phyloP scores from a whole-genome alignment of 1,139 yeast genomes.

The Zygoascus sp. region DNA sequence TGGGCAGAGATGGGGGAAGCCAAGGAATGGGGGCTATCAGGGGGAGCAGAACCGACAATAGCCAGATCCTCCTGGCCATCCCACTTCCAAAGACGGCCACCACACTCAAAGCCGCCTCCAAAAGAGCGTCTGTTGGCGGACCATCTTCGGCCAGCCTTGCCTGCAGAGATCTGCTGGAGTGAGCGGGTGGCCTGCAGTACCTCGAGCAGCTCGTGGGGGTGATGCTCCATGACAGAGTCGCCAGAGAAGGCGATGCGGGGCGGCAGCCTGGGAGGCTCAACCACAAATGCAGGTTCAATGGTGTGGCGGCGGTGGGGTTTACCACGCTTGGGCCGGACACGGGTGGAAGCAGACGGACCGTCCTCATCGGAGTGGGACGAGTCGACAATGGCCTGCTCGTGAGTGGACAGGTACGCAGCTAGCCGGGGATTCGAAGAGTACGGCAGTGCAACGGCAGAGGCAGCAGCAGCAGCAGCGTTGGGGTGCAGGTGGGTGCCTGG shows the following conservation, averaged over 20 bases:
- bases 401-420: not conserved
- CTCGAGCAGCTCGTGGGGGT: constrained; percentile 35
- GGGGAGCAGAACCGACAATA: constrained; percentile 19
- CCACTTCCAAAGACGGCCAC: constrained; percentile 39
- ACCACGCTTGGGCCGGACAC: not conserved
- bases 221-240: constrained; percentile 10
- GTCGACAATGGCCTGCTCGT: constrained; percentile 4
- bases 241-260: constrained; percentile 20
- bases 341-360: not conserved
- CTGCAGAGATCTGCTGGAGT: constrained; percentile 37
- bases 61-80: constrained; percentile 35
- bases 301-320: constrained; percentile 12
- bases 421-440: not conserved
- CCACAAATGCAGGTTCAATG: constrained; percentile 15
- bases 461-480: no score
- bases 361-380: constrained; percentile 2
- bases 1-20: constrained; percentile 12
- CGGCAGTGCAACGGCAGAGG: no score
- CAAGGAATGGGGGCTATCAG: constrained; percentile 7
- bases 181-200: constrained; percentile 41
- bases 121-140: constrained; percentile 14
- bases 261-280: constrained; percentile 10
- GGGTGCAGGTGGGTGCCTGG: no score
- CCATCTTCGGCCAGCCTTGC: constrained; percentile 27
- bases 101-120: constrained; percentile 38